These are phyloP conservation scores for Neonectria faginata DNA, from an alignment of 2,329 filamentous ascomycete species.

Conservation along the genomic window DNA sequence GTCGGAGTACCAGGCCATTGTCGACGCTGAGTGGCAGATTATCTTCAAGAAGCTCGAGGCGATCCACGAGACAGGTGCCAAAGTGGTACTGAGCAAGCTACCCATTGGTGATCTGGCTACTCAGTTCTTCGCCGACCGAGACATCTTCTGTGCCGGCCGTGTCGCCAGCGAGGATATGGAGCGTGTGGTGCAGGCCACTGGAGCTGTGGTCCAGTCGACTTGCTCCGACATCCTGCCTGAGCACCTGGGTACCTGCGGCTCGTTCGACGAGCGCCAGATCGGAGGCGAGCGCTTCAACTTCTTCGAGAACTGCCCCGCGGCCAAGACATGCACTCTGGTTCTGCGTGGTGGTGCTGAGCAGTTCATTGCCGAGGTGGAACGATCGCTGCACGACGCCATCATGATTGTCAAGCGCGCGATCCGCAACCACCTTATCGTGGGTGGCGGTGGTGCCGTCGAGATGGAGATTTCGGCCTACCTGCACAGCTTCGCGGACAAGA, in stretches of 20 bases:
- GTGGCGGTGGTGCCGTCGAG: conserved; percentile 92
- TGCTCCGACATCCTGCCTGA: conserved; percentile 93
- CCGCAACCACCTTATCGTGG: conserved; percentile 93
- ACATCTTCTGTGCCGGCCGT: conserved; percentile 97
- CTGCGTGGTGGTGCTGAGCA: conserved; percentile 97
- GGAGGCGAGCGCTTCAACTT: conserved; percentile 98
- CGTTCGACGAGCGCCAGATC: conserved; percentile 96
- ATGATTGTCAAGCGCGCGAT: conserved; percentile 99
- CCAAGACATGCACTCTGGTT: conserved; percentile 96
- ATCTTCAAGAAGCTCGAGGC: conserved; percentile 99
- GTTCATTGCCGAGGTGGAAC: conserved; percentile 98
- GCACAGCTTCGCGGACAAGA: conserved; percentile 91
- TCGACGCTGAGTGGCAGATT: conserved; percentile 99
- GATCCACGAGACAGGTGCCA: conserved; percentile 91
- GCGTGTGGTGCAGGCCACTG: conserved; percentile 93
- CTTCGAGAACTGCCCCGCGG: conserved; percentile 94
- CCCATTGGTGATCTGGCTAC: conserved; percentile 98
- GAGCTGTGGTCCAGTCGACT: conserved; percentile 91
- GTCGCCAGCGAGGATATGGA: conserved; percentile 94
- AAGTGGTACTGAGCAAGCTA: conserved; percentile 96
- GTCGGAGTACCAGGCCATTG: conserved; percentile 98
- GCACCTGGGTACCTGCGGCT: conserved; percentile 90
- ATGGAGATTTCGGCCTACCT: conserved; percentile 98
- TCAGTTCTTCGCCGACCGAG: conserved; percentile 96
- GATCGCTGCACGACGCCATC: conserved; percentile 97